Evolutionary conservation across 441 rosid species (phyloP), one percentile per base, ranked within the genome.

Genomic region (Syzygium malaccense): DNA sequence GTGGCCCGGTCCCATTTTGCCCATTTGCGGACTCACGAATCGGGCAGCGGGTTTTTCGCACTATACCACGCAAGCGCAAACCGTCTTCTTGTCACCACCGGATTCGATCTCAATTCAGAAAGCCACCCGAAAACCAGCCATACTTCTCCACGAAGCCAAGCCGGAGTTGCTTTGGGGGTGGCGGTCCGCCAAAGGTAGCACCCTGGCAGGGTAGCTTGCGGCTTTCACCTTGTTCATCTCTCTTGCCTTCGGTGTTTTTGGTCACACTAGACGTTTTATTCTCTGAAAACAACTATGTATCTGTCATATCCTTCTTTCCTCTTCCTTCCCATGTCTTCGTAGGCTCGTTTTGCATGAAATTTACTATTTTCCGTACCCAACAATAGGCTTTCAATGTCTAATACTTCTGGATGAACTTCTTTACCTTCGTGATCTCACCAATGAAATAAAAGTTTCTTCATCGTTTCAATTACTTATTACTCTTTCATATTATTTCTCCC

Each of bases 71-170:
- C 48, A 45, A 7, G 1, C 11, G 37, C 33, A 33, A 33, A 33
- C 11, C 20, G 71, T 64, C 71, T 64, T 30, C n/a, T n/a, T 15
- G 37, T 64, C 10, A 7, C 71, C 37, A 2, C 71, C 20, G 75
- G 75, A 15, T 20, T 64, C 71, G 23, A 64, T 2, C 37, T 30
- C 19, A 30, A 15, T 64, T 64, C 41, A 37, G 75, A 30, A 30
- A 30, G 1, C 30, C 75, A 2, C 14, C 33, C 30, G 28, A 28
- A 15, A 28, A 0, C 8, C 68, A 17, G 33, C 18, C 26, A 58
- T 26, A 3, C 7, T 58, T 58, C 15, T 58, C 64, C 5, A 2
- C 28, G 64, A 60, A 60, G 68, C 64, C 30, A 2, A 58, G 15
- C 64, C 15, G 30, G 12, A 12, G 30, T 58, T 58, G 64, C 64